Conservation (phyloP, 306 rosid genomes). For the Dalbergia oliveri region DNA sequence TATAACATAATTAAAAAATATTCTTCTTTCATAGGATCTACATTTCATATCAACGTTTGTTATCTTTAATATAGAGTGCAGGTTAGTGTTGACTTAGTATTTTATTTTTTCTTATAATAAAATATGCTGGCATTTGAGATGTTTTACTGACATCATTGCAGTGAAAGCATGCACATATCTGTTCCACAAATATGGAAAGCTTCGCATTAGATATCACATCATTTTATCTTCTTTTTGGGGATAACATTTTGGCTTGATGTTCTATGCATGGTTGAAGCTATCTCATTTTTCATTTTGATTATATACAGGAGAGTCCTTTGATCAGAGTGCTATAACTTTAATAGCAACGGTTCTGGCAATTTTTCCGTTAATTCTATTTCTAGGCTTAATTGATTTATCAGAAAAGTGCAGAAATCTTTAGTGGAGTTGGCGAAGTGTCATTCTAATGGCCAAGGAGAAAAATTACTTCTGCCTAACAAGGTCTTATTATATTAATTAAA, state of each 20-base stretch:
- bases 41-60: neutral
- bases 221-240: neutral
- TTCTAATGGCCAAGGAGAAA: conserved; percentile 61
- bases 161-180: neutral
- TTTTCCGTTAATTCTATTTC: conserved; percentile 3
- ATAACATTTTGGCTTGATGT: neutral
- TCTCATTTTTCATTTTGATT: conserved; percentile 46
- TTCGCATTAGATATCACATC: neutral
- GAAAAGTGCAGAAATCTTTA: conserved; percentile 72
- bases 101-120: neutral
- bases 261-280: conserved; percentile 12
- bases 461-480: conserved; percentile 62
- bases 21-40: conserved; percentile 13
- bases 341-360: conserved; percentile 37
- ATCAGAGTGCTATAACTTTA: conserved; percentile 79
- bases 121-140: no score
- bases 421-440: conserved; percentile 74
- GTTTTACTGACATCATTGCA: neutral
- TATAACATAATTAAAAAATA: conserved; percentile 10
- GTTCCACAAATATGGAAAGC: neutral
- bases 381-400: conserved; percentile 49
- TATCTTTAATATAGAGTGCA: conserved; percentile 10
- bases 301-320: conserved; percentile 73
- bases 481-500: conserved; percentile 45
- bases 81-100: conserved; percentile 5